Conservation (phyloP, 352 stramenopile genomes). For the Phytophthora sp. region DNA sequence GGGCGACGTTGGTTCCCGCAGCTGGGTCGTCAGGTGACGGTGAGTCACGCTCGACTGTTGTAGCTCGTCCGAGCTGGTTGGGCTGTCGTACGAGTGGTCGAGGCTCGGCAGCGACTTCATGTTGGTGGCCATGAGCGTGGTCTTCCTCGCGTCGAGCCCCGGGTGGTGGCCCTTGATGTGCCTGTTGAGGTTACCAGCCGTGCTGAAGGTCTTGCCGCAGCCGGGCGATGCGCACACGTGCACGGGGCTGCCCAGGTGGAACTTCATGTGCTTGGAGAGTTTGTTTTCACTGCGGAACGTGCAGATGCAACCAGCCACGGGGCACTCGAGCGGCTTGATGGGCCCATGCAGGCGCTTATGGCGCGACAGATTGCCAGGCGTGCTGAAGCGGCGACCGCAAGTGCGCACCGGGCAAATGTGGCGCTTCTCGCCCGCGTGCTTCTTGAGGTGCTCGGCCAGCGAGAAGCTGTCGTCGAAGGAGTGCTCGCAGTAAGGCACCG, state of each 20-base stretch:
- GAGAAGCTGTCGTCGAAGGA: conserved; percentile 42
- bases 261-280: conserved; percentile 72
- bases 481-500: conserved; percentile 44
- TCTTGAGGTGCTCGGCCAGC: conserved; percentile 55
- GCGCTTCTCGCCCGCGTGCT: conserved; percentile 53
- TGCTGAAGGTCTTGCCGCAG: conserved; percentile 71
- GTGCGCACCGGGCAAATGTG: conserved; percentile 57
- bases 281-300: conserved; percentile 64
- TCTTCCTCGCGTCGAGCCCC: conserved; percentile 34
- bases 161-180: conserved; percentile 67
- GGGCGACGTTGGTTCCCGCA: conserved; percentile 13
- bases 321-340: conserved; percentile 56
- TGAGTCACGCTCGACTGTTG: not conserved
- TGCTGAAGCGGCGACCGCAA: conserved; percentile 60
- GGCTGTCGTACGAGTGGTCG: conserved; percentile 39
- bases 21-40: conserved; percentile 9
- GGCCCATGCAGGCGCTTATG: conserved; percentile 66
- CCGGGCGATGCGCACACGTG: conserved; percentile 46
- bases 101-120: conserved; percentile 9
- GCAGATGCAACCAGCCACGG: conserved; percentile 53
- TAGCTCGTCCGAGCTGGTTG: conserved; percentile 32
- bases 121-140: conserved; percentile 24
- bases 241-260: conserved; percentile 56
- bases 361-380: conserved; percentile 61
- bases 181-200: conserved; percentile 60